phyloP scores from a whole-genome alignment of 2,329 filamentous ascomycete species.

The Penicillium freii region DNA sequence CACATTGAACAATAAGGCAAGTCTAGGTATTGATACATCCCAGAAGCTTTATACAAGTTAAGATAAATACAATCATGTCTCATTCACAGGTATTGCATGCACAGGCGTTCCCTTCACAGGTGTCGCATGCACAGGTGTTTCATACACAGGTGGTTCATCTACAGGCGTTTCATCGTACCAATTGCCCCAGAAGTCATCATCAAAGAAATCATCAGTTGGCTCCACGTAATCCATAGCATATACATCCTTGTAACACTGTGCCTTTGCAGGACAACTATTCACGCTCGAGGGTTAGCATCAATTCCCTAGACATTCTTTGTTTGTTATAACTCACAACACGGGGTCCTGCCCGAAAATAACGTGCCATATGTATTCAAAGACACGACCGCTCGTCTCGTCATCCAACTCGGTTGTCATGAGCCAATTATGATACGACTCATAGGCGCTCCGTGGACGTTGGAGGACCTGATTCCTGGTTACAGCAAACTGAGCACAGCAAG shows the following conservation, averaged over 20 bases:
- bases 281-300: conserved; percentile 2
- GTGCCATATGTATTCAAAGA: conserved; percentile 67
- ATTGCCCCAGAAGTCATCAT: conserved; percentile 1
- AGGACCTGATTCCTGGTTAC: conserved; percentile 55
- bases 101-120: not conserved
- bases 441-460: conserved; percentile 51
- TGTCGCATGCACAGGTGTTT: not conserved
- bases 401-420: conserved; percentile 54
- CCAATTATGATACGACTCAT: conserved; percentile 58
- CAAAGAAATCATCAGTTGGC: not conserved
- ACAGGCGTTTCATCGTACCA: conserved; percentile 5
- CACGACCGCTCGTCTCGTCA: conserved; percentile 56
- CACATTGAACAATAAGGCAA: not conserved
- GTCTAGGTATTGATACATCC: not conserved
- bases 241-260: conserved; percentile 28
- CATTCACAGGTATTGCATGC: not conserved
- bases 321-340: conserved; percentile 38
- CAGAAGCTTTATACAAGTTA: not conserved
- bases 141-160: not conserved
- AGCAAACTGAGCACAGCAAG: conserved; percentile 66
- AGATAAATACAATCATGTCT: conserved; percentile 2
- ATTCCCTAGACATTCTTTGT: not conserved
- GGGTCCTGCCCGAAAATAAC: conserved; percentile 49
- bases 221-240: conserved; percentile 24
- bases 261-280: conserved; percentile 28